phyloP scores from a whole-genome alignment of 352 stramenopile species.

The Globisporangium parvum region DNA sequence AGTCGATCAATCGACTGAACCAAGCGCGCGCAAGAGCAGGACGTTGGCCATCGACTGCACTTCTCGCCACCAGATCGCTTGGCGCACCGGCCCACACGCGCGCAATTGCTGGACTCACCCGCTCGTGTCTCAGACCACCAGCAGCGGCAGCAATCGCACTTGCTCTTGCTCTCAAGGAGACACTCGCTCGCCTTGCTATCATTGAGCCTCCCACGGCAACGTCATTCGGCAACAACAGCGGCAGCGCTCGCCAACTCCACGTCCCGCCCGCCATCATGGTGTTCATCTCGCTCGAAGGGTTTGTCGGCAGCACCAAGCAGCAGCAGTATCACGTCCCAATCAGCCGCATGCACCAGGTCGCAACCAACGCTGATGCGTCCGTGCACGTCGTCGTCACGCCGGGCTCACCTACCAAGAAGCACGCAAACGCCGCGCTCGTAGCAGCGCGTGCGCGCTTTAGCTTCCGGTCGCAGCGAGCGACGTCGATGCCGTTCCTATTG shows the following conservation, averaged over 20 bases:
- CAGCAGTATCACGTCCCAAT: conserved; percentile 10
- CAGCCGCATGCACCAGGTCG: conserved; percentile 9
- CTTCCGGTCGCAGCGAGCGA: conserved; percentile 6
- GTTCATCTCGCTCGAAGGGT: conserved; percentile 73
- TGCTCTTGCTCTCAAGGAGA: too few relatives aligned
- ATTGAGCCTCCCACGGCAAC: too few relatives aligned
- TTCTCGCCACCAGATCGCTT: too few relatives aligned
- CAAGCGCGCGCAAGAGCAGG: too few relatives aligned
- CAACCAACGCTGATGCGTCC: conserved; percentile 11
- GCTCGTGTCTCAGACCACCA: too few relatives aligned
- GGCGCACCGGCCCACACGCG: too few relatives aligned
- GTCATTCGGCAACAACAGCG: not conserved
- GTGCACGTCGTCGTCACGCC: conserved; percentile 65
- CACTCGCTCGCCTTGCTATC: too few relatives aligned
- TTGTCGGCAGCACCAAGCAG: conserved; percentile 23
- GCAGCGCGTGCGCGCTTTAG: conserved; percentile 5
- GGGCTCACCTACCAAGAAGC: conserved; percentile 42
- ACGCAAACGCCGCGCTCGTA: conserved; percentile 10
- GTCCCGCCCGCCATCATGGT: conserved; percentile 27
- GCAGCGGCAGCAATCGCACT: too few relatives aligned
- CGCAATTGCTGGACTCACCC: too few relatives aligned
- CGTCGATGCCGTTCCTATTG: conserved; percentile 38
- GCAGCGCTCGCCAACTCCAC: not conserved
- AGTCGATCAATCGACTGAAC: not conserved
- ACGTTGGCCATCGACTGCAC: too few relatives aligned